Conservation (phyloP, 2,329 filamentous ascomycete genomes). For the Myriangium duriaei region DNA sequence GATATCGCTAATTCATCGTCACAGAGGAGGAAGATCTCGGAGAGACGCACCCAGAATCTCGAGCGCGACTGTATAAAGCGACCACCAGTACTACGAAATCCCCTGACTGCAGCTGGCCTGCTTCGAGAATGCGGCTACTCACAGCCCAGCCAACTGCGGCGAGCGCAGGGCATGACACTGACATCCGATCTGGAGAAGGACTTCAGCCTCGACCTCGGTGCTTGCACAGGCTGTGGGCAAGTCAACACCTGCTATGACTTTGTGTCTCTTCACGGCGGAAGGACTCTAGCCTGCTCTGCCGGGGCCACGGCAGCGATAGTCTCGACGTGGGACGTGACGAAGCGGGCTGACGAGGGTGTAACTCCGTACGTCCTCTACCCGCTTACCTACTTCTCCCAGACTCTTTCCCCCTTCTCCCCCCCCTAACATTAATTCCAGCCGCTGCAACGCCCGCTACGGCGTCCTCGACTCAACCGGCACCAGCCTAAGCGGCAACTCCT, state of each 20-base stretch:
- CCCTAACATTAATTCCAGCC: too few species aligned
- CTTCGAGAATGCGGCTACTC: slow-evolving; percentile 12
- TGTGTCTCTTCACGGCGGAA: not conserved
- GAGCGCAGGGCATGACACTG: slow-evolving; percentile 3
- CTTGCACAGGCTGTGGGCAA: slow-evolving; percentile 9
- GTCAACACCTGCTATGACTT: slow-evolving; percentile 3
- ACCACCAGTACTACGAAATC: slow-evolving; percentile 6
- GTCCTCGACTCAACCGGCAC: not conserved
- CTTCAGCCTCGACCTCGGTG: slow-evolving; percentile 5
- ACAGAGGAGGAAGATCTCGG: slow-evolving; percentile 4
- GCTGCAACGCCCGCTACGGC: not conserved
- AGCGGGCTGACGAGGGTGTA: not conserved
- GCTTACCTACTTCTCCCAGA: not conserved
- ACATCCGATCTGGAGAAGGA: slow-evolving; percentile 3
- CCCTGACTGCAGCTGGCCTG: slow-evolving; percentile 4
- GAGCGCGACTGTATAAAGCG: slow-evolving; percentile 8
- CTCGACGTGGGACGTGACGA: not conserved
- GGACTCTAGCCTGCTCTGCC: not conserved
- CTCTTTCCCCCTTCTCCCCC: too few species aligned
- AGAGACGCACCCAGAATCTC: slow-evolving; percentile 4
- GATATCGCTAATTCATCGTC: not conserved
- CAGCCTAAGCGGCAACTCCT: not conserved
- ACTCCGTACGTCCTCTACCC: not conserved
- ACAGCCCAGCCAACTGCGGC: slow-evolving; percentile 3
- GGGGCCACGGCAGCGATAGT: not conserved